phyloP scores from a whole-genome alignment of 257 asterid species.

The Primulina tabacum region DNA sequence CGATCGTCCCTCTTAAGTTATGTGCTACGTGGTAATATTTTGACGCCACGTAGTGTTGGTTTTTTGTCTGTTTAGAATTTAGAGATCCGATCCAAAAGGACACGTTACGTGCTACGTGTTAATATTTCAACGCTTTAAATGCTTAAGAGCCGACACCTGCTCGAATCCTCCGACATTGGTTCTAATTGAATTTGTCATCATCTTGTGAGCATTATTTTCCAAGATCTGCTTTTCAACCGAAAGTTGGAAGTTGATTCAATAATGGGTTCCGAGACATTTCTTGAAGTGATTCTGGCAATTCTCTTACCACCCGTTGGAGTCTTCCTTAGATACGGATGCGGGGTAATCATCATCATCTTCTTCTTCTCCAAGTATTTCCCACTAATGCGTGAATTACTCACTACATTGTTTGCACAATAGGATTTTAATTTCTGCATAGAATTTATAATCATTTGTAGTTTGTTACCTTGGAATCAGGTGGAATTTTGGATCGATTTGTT shows the following conservation, averaged over 20 bases:
- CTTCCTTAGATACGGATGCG: slow-evolving; percentile 88
- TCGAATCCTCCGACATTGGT: no score
- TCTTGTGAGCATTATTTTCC: no score
- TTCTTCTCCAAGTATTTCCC: neutral
- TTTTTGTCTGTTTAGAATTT: no score
- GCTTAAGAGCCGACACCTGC: slow-evolving; percentile 27
- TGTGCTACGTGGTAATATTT: no score
- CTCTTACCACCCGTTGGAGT: slow-evolving; percentile 88
- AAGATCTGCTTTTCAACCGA: neutral
- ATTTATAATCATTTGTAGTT: no score
- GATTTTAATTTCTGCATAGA: neutral
- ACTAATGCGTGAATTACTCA: neutral
- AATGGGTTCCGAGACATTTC: slow-evolving; percentile 83
- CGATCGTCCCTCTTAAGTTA: no score
- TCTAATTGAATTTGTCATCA: neutral
- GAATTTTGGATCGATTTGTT: slow-evolving; percentile 85
- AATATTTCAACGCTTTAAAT: slow-evolving; percentile 13
- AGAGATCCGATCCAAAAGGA: neutral
- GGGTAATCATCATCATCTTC: slow-evolving; percentile 40
- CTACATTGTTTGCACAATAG: neutral
- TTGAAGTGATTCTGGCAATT: slow-evolving; percentile 82
- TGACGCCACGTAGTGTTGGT: no score
- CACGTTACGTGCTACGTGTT: slow-evolving; percentile 42
- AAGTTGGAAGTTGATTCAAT: neutral
- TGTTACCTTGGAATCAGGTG: slow-evolving; percentile 30